Conservation (phyloP, 75 land plant species). For the Ceratopteris richardii region DNA sequence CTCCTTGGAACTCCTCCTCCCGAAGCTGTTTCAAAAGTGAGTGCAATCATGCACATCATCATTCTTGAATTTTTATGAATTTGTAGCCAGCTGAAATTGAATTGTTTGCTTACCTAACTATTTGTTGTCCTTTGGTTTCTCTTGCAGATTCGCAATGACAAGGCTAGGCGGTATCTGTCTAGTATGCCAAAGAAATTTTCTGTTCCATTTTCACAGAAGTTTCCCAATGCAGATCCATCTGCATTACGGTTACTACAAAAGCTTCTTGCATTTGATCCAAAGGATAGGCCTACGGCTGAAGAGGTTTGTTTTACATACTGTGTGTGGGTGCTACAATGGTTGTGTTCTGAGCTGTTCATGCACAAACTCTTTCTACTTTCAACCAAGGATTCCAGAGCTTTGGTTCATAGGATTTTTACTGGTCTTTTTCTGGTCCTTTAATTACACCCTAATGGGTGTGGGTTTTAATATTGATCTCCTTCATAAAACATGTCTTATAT, state of each 20-base stretch:
- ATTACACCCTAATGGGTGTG: too few species aligned
- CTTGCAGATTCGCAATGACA: conserved; percentile 92
- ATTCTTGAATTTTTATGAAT: too few species aligned
- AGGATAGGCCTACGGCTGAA: conserved; percentile 81
- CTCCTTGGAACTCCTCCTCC: conserved; percentile 75
- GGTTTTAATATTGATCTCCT: too few species aligned
- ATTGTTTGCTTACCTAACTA: too few species aligned
- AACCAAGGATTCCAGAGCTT: too few species aligned
- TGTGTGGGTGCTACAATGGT: too few species aligned
- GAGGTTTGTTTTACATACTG: conserved; percentile 42
- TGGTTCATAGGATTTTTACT: too few species aligned
- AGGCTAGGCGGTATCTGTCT: conserved; percentile 77
- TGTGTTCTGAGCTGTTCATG: background rate
- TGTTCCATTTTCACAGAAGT: conserved; percentile 70
- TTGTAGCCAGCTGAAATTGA: too few species aligned
- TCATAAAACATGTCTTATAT: too few species aligned
- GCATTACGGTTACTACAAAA: conserved; percentile 69
- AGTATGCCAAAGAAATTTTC: conserved; percentile 74
- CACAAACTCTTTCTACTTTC: too few species aligned
- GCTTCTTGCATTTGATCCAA: conserved; percentile 86
- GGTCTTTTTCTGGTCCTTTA: too few species aligned
- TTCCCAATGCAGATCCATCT: conserved; percentile 76
- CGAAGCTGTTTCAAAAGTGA: conserved; percentile 64
- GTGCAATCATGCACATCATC: conserved; percentile 2
- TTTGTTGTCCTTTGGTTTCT: too few species aligned